phyloP scores from a whole-genome alignment of 768 basidiomycete genomes.

The Mycena rosella region DNA sequence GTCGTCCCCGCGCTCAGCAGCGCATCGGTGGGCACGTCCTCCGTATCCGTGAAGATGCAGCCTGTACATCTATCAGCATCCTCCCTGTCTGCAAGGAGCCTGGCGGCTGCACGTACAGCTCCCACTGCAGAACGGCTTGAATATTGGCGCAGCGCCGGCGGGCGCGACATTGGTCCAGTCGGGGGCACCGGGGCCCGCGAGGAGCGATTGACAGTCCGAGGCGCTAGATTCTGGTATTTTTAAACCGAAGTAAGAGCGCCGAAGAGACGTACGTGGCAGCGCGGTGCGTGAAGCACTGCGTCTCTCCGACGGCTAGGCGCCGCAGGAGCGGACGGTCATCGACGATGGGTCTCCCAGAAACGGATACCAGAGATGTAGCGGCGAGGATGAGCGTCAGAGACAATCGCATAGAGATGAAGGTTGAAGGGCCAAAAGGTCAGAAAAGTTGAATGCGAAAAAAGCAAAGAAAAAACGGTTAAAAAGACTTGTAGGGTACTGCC shows the following conservation, averaged over 20 bases:
- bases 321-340: background rate
- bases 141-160: background rate
- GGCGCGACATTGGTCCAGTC: constrained; percentile 26
- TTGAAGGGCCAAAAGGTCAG: background rate
- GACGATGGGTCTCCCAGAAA: background rate
- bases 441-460: background rate
- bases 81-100: background rate
- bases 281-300: constrained; percentile 23
- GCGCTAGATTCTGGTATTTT: background rate
- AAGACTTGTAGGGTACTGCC: background rate
- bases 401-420: background rate
- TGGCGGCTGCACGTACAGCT: constrained; percentile 17
- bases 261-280: constrained; percentile 12
- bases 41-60: constrained; percentile 27
- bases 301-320: background rate
- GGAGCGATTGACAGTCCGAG: constrained; percentile 23
- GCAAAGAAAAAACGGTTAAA: background rate
- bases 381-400: no score
- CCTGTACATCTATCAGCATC: background rate
- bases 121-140: constrained; percentile 30
- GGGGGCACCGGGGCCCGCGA: background rate
- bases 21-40: background rate
- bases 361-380: no score
- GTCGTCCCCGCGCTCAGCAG: constrained; percentile 21
- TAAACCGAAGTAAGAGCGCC: background rate